phyloP scores from a whole-genome alignment of 2,329 filamentous ascomycete species.

The Chrysosporium queenslandicum region DNA sequence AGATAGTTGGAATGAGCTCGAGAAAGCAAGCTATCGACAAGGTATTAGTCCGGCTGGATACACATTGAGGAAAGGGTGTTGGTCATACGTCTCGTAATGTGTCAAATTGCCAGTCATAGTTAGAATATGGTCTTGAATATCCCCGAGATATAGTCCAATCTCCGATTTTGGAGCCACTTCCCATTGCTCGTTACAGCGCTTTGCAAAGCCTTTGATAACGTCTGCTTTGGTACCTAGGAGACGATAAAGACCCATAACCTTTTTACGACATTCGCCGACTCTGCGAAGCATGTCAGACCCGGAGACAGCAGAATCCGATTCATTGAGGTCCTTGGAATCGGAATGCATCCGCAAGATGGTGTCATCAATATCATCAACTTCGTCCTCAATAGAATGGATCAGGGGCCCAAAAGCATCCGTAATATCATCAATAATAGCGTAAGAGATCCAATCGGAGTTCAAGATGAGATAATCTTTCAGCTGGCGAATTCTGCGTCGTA shows the following conservation, averaged over 20 bases:
- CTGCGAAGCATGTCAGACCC: slow-evolving; percentile 78
- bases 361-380: slow-evolving; percentile 95
- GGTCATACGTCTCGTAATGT: slow-evolving; percentile 83
- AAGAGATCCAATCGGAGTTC: slow-evolving; percentile 95
- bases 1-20: slow-evolving; percentile 93
- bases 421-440: slow-evolving; percentile 95
- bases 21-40: slow-evolving; percentile 59
- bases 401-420: slow-evolving; percentile 91
- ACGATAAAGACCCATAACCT: slow-evolving; percentile 91
- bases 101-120: slow-evolving; percentile 96
- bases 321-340: slow-evolving; percentile 31
- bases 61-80: neutral
- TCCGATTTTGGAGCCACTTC: slow-evolving; percentile 89
- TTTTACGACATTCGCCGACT: slow-evolving; percentile 89
- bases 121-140: slow-evolving; percentile 98
- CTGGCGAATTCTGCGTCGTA: slow-evolving; percentile 84
- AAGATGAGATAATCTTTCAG: slow-evolving; percentile 87
- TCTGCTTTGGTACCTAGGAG: slow-evolving; percentile 94
- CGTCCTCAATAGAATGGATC: slow-evolving; percentile 86
- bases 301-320: slow-evolving; percentile 36
- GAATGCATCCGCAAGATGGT: slow-evolving; percentile 75
- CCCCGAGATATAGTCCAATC: slow-evolving; percentile 92
- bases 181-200: slow-evolving; percentile 96
- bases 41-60: slow-evolving; percentile 17
- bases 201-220: slow-evolving; percentile 98